phyloP scores from a whole-genome alignment of 2,329 filamentous ascomycete species.

The Alternaria gaisen region DNA sequence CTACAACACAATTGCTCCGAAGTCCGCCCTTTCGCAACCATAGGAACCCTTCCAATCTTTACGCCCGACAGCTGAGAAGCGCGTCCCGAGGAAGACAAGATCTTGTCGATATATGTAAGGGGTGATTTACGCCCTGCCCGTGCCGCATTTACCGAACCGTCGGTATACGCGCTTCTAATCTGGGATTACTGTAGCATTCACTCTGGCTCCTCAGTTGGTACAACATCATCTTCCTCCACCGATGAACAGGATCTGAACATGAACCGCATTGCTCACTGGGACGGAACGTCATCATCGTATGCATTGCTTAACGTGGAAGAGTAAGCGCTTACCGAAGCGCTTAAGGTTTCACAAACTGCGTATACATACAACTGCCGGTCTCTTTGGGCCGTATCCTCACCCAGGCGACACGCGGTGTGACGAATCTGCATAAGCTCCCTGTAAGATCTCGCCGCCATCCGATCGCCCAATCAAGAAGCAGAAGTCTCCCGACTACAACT shows the following conservation, averaged over 20 bases:
- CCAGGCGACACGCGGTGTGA: conserved; percentile 6
- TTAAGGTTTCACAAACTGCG: conserved; percentile 12
- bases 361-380: conserved; percentile 1
- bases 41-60: conserved; percentile 1
- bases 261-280: background rate
- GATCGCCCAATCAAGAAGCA: background rate
- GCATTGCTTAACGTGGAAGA: background rate
- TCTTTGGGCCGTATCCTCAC: background rate
- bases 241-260: background rate
- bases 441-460: background rate
- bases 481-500: background rate
- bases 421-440: conserved; percentile 5
- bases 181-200: background rate
- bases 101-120: conserved; percentile 3
- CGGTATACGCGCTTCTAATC: background rate
- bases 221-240: background rate
- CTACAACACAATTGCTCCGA: conserved; percentile 3
- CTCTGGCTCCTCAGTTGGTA: background rate
- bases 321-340: conserved; percentile 13
- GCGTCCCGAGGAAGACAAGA: background rate
- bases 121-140: conserved; percentile 1
- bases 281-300: background rate
- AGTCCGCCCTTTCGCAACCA: conserved; percentile 7
- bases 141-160: conserved; percentile 1
- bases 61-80: background rate